Evolutionary conservation across 2,329 filamentous ascomycete species (phyloP), one percentile per base, ranked within the genome.

Genomic region (Cladosporium austrohemisphaericum): DNA sequence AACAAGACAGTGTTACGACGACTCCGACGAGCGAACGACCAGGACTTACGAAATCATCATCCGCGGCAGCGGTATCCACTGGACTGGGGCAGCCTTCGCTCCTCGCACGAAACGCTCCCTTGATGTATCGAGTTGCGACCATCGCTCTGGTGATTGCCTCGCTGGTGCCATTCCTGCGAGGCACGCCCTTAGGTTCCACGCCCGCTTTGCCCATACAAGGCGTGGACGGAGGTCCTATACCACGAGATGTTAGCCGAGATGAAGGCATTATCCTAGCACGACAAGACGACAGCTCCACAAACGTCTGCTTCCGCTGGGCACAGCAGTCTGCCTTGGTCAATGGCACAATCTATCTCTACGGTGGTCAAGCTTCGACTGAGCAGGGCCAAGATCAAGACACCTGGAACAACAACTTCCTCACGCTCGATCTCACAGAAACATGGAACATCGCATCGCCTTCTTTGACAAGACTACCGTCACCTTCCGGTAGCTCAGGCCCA

Each of bases 391-490:
- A 70, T 1, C 67, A 71, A 5, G 71, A 88, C 60, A 84, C 80
- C 1, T 90, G 86, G 86, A 88, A 85, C 57, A 88, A 88, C 60
- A 74, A 89, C 64, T 85, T 91, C 58, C 68, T 90, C 20, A 77
- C 77, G 0, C 68, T 90, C n/a, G 84, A 89, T 57, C 74, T 90
- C 6, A 86, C 81, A 3, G 80, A 80, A 55, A 80, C 80, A n/a
- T 91, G 86, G 84, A 76, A 84, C 55, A 80, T 81, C 35, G 76
- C 72, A 18, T 79, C 78, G 0, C 86, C 86, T 8, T 71, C 79
- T 2, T 60, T 89, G 11, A 78, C 71, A 1, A 83, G 82, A 2
- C 73, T 88, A 9, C 71, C 82, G 16, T 75, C 76, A 53, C 84
- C 85, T 1, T 80, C 78, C 8, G 86, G 85, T 0, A 35, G 28